These are phyloP conservation scores for Nicotiana tomentosiformis DNA, from an alignment of 257 asterid species.

Conservation along the genomic window DNA sequence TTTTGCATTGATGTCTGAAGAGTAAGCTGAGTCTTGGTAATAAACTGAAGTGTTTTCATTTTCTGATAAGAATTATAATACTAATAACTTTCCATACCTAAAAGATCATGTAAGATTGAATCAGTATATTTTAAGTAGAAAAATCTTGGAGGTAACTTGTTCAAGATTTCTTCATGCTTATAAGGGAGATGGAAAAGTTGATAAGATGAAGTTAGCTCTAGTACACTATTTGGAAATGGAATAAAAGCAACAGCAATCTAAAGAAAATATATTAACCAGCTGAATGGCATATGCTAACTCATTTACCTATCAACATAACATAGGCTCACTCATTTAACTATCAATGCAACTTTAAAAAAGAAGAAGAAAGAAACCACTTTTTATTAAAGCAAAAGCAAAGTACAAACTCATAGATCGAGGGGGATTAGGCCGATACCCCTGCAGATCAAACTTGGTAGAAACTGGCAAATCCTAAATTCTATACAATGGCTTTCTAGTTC, in stretches of 20 bases:
- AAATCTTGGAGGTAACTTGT: too few relatives aligned
- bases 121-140: background rate
- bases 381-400: background rate
- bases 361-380: background rate
- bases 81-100: background rate
- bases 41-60: background rate
- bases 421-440: too few relatives aligned
- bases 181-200: too few relatives aligned
- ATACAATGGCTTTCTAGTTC: background rate
- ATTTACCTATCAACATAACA: background rate
- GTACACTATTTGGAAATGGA: background rate
- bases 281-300: background rate
- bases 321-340: background rate
- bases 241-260: background rate
- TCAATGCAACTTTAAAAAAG: background rate
- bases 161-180: too few relatives aligned
- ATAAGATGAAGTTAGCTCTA: background rate
- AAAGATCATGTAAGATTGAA: background rate
- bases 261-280: background rate
- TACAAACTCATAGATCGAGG: background rate
- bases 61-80: background rate
- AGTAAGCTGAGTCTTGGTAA: too few relatives aligned
- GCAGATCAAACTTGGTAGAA: background rate
- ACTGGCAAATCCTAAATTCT: background rate
- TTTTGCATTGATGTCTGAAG: conserved; percentile 32